phyloP scores from a whole-genome alignment of 768 basidiomycete genomes.

The Tricholomella constricta region DNA sequence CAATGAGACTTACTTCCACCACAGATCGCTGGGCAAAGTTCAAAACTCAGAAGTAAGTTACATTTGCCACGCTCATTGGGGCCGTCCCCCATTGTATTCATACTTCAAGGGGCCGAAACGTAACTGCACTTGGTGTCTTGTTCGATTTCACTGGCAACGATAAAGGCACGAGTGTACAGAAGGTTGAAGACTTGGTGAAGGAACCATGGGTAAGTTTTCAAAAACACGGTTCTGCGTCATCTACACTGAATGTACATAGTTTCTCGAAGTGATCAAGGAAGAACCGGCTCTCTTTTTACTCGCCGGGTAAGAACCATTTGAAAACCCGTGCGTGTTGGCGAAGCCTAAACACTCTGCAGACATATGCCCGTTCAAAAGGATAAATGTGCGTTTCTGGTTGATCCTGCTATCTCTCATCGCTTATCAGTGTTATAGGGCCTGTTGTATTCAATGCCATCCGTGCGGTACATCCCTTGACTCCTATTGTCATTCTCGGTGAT shows the following conservation, averaged over 20 bases:
- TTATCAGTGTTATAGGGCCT: constrained; percentile 50
- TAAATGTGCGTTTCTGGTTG: constrained; percentile 46
- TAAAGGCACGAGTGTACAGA: constrained; percentile 73
- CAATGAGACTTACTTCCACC: not conserved
- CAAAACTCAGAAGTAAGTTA: constrained; percentile 63
- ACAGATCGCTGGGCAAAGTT: constrained; percentile 69
- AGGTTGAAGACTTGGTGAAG: constrained; percentile 72
- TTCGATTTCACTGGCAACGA: constrained; percentile 77
- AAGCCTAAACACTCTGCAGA: constrained; percentile 32
- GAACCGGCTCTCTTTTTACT: constrained; percentile 84
- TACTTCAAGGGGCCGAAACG: constrained; percentile 67
- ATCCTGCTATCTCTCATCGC: not conserved
- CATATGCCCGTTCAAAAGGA: constrained; percentile 83
- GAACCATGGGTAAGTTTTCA: constrained; percentile 63
- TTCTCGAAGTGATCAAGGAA: constrained; percentile 73
- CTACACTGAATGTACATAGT: constrained; percentile 41
- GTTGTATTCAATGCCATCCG: constrained; percentile 75
- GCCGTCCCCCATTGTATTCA: no score
- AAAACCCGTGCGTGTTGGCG: not conserved
- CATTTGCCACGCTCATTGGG: not conserved
- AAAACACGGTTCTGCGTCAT: no score
- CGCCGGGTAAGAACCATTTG: constrained; percentile 51
- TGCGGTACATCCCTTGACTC: constrained; percentile 66
- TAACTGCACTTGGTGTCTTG: constrained; percentile 81
- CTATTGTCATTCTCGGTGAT: constrained; percentile 85